Base-by-base conservation (phyloP, 2,329 filamentous ascomycete genomes). In the Xylariales sp. region DNA sequence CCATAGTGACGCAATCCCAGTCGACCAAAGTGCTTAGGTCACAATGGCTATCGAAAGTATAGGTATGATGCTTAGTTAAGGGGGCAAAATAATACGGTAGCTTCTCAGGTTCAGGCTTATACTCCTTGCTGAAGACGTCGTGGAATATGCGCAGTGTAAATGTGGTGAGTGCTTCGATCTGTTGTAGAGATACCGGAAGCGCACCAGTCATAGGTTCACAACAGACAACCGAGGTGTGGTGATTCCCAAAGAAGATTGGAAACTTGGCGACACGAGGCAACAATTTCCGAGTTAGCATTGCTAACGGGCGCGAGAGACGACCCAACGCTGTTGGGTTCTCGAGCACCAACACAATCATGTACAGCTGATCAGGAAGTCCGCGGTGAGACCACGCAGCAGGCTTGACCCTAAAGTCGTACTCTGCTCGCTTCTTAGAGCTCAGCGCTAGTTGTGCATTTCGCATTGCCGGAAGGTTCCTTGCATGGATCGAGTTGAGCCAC, bases 81-180 rank as follows among this genome's bases (percentile, higher is more conserved):
- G 93, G 91, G 0, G 81, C 85, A 11, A 96, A 56, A 68, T 89
- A 95, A 61, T 96, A 98, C 0, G 89, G 84, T 58, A 95, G 75
- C 20, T 82, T 79, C 1, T 71, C 62, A 0, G 70, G 51, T 12
- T 80, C 70, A 0, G 76, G 68, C 36, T 86, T 80, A 53, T 88
- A 98, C 3, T 73, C 71, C 60, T 98, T 98, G 61, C 89, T 91
- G 66, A 95, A 97, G 0, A 96, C 69, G 51, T 97, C 88, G 12
- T 78, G 67, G 60, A 94, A 96, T 0, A 94, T 62, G 4, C 76
- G 73, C 29, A 94, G 65, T 0, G 87, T 95, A 57, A 93, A 95
- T 0, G 60, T 62, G 1, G 80, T 81, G n/a, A 97, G 58, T 2
- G 67, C 59, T 1, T 74, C 61, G 0, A 88, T 49, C 2, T 70